Base-by-base conservation (phyloP, 768 basidiomycete species). In the Mycena galopus region DNA sequence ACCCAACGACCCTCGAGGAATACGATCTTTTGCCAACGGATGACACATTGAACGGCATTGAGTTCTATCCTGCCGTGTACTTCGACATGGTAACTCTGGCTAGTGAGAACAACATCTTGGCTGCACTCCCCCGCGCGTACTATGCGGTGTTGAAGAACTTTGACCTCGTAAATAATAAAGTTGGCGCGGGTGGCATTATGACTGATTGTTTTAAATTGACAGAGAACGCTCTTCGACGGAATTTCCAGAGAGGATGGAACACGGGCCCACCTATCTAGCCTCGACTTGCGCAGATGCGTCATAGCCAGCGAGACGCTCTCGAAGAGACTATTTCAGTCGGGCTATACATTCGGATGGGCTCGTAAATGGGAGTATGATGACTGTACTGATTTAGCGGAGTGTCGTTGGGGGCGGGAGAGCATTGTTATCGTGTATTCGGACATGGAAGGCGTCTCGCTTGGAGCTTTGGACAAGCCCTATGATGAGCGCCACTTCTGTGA, bases 1-100 rank as follows among this genome's bases (percentile, higher is more conserved):
- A 60, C 37, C 57, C 67, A 3, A 14, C 57, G 2, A 67, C 44
- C 14, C 67, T 68, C 11, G 27, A 68, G 30, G 33, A 68, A 53
- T 68, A 30, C 59, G 47, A 60, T 30, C 33, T 16, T 4, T 9
- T 37, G 16, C 10, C 10, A 44, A 17, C 42, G 12, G 42, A 44
- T 16, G 42, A 58, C 25, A 17, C 2, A 12, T 2, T 19, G 12
- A 35, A 37, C 4, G 59, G 56, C 21, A 64, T 64, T 3, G 30
- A 19, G 4, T 3, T 17, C 3, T 14, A 58, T 8, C 32, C 10
- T 19, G 60, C 61, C 25, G 19, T 61, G 0, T 1, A 9, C 14
- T 33, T 39, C 29, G 66, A 71, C 29, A 29, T 59, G 14, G 0
- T 65, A 3, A 39, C 23, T 1, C 57, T 71, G 25, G 56, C 47